Evolutionary conservation across 306 rosid species (phyloP), one percentile per base, ranked within the genome.

Genomic region (Citrullus mucosospermus): DNA sequence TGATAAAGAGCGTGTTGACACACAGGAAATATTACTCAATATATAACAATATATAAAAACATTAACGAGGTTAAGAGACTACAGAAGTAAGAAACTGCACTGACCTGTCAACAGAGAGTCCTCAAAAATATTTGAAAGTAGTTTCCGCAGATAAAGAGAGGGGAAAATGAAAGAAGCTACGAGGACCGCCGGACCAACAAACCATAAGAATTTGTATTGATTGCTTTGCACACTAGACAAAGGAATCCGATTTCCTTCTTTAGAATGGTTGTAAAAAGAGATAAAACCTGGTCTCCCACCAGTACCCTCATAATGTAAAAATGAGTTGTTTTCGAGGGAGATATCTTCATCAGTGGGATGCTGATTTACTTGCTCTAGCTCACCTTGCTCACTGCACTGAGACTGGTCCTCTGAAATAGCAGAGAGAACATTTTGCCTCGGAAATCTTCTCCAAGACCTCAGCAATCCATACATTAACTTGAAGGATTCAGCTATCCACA

Each of bases 151-250:
- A 85, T 95, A 92, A 22, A 95, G 96, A 2, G 99, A 92, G 32
- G 99, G 99, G 81, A 92, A 91, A 82, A 95, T 85, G 88, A 95
- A 95, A 66, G 99, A 95, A 75, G 97, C 91, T 67, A 95, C 96
- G 20, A 95, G 97, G 75, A 95, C 86, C 25, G 97, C 87, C 41
- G 99, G 99, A 74, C 97, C 97, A 9, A 86, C 39, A 78, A 92
- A 87, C 97, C 99, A 95, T 53, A 95, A 83, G 65, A 91, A 72
- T 86, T 78, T 88, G 87, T 85, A 86, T 59, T 80, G 91, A 72
- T 83, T 85, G 85, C 81, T 83, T 50, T 76, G 85, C 25, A 88
- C 69, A 39, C 82, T 88, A 6, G 86, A 78, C 72, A 50, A 44
- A 54, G 56, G 82, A 73, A 80, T 73, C 81, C 79, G 87, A 41